A percentile compares a stretch with the other conserved stretches of the same genome.
phyloP scores from a whole-genome alignment of 1,284 basidiomycete species.

The Rhodotorula glutinis region DNA sequence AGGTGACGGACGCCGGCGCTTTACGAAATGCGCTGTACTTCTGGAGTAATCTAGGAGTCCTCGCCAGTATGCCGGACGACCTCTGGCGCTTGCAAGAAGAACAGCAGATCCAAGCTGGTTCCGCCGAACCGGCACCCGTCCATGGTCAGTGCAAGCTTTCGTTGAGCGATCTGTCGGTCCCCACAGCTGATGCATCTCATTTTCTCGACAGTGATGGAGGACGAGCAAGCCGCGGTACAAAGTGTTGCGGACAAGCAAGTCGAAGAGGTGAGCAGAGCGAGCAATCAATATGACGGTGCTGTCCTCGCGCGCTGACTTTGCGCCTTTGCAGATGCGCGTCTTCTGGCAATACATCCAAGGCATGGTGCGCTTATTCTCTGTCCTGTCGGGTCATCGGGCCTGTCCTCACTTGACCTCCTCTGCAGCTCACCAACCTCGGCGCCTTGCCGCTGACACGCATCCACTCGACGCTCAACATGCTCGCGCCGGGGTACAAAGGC shows the following conservation, averaged over 20 bases:
- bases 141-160: not conserved
- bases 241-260: slow-evolving; percentile 70
- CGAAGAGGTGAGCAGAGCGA: slow-evolving; percentile 50
- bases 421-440: slow-evolving; percentile 67
- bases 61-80: slow-evolving; percentile 47
- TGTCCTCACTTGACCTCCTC: not conserved
- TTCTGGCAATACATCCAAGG: slow-evolving; percentile 69
- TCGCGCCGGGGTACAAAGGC: slow-evolving; percentile 70
- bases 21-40: slow-evolving; percentile 71
- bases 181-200: not conserved
- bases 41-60: slow-evolving; percentile 76
- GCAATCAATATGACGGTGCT: not conserved
- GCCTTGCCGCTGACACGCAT: slow-evolving; percentile 68
- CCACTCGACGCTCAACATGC: slow-evolving; percentile 69
- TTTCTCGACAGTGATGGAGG: slow-evolving; percentile 44
- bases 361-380: slow-evolving; percentile 55
- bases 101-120: not conserved
- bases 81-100: slow-evolving; percentile 42
- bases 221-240: slow-evolving; percentile 56
- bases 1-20: slow-evolving; percentile 60
- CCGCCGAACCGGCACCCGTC: not conserved
- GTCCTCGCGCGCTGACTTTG: not conserved
- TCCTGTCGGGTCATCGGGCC: not conserved
- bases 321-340: slow-evolving; percentile 63
- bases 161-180: not conserved